These are phyloP conservation scores for Pseudopyrenochaeta lycopersici DNA, from an alignment of 2,329 filamentous ascomycete species.

Conservation along the genomic window DNA sequence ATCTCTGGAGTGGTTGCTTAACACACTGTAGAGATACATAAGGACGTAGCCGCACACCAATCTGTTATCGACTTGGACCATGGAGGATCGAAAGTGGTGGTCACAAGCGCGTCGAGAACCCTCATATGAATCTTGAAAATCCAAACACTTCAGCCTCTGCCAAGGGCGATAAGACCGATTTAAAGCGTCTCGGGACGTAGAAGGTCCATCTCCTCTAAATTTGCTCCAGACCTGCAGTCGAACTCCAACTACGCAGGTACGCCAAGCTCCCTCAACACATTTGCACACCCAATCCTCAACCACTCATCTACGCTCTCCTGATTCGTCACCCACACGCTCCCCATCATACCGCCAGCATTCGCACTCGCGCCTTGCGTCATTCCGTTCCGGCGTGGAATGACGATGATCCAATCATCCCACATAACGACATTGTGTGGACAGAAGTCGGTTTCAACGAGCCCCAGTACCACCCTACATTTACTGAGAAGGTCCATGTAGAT, in stretches of 20 bases:
- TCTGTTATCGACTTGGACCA: too few relatives aligned
- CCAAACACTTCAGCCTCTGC: too few relatives aligned
- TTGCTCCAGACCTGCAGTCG: neutral
- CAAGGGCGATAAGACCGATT: too few relatives aligned
- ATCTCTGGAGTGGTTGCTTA: too few relatives aligned
- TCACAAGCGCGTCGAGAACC: too few relatives aligned
- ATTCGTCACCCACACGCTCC: conserved; percentile 52
- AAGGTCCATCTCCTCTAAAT: neutral
- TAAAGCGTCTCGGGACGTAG: neutral
- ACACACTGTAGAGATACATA: too few relatives aligned
- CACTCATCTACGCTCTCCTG: conserved; percentile 50
- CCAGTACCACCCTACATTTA: conserved; percentile 16
- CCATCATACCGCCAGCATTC: conserved; percentile 60
- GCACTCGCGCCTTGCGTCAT: conserved; percentile 50
- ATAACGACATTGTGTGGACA: conserved; percentile 61
- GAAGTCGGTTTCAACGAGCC: conserved; percentile 14
- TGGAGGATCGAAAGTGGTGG: too few relatives aligned
- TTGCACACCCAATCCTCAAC: conserved; percentile 47
- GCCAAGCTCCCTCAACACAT: conserved; percentile 51
- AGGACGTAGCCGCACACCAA: too few relatives aligned
- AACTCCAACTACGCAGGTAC: conserved; percentile 13
- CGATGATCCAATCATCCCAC: conserved; percentile 56
- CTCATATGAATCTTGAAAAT: too few relatives aligned
- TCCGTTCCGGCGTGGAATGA: conserved; percentile 55
- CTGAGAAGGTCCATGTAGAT: conserved; percentile 31